These are phyloP conservation scores for Ilyonectria destructans DNA, from an alignment of 2,329 filamentous ascomycete genomes.

Conservation along the genomic window DNA sequence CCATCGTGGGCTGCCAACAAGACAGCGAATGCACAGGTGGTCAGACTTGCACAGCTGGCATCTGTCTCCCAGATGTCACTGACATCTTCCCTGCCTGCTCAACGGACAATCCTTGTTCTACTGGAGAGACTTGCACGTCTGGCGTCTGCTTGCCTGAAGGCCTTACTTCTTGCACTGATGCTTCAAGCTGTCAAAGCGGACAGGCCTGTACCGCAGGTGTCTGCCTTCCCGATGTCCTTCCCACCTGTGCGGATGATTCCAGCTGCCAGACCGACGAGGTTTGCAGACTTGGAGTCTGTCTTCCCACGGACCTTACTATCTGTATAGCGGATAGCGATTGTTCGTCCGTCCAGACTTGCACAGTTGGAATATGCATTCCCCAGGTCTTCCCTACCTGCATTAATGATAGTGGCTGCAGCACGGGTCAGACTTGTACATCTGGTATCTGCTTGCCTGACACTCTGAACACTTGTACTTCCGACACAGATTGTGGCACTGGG, in stretches of 20 bases:
- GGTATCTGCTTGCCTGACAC: slow-evolving; percentile 8
- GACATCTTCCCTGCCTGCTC: slow-evolving; percentile 1
- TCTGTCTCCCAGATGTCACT: slow-evolving; percentile 16
- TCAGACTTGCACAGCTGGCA: slow-evolving; percentile 8
- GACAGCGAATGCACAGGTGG: neutral
- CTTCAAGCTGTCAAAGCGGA: neutral
- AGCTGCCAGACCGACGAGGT: neutral
- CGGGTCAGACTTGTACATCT: slow-evolving; percentile 6
- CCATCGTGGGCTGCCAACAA: neutral
- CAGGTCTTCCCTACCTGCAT: slow-evolving; percentile 4
- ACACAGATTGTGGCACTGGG: neutral
- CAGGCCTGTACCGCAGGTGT: slow-evolving; percentile 5
- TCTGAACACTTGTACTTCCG: slow-evolving; percentile 1
- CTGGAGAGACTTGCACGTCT: slow-evolving; percentile 14
- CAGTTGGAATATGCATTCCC: slow-evolving; percentile 13
- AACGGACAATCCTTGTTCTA: neutral
- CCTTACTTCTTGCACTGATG: neutral
- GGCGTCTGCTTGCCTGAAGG: slow-evolving; percentile 10
- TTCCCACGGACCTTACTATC: neutral
- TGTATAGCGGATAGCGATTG: neutral
- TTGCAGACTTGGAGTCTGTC: neutral
- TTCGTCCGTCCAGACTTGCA: neutral
- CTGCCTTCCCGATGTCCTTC: slow-evolving; percentile 14
- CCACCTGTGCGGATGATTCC: neutral
- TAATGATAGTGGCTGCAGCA: neutral